These are phyloP conservation scores for Aureobasidium lini DNA, from an alignment of 2,329 filamentous ascomycete genomes.

Conservation along the genomic window DNA sequence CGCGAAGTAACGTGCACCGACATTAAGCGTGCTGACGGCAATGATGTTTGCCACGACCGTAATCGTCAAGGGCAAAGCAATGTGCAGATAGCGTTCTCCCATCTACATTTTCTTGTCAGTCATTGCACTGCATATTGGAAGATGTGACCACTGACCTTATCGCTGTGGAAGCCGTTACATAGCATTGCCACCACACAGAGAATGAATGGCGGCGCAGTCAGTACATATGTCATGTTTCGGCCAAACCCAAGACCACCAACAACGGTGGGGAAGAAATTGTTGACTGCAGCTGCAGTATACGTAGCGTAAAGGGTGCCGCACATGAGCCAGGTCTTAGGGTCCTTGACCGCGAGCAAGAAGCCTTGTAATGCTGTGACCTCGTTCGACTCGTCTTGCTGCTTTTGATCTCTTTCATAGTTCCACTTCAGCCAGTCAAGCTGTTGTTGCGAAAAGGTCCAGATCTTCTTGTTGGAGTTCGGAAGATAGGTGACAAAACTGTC, in stretches of 20 bases:
- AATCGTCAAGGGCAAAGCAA: constrained; percentile 24
- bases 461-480: constrained; percentile 24
- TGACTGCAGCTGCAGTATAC: constrained; percentile 30
- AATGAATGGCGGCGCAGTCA: constrained; percentile 31
- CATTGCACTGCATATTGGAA: no score
- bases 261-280: constrained; percentile 27
- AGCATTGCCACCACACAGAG: constrained; percentile 29
- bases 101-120: constrained; percentile 18
- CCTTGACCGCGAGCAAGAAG: constrained; percentile 25
- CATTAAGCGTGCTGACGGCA: constrained; percentile 22
- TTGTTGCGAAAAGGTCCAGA: constrained; percentile 19
- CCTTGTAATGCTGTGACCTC: constrained; percentile 27
- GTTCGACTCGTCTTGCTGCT: constrained; percentile 21
- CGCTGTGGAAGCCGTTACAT: constrained; percentile 32
- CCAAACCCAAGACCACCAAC: constrained; percentile 28
- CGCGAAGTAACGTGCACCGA: constrained; percentile 26
- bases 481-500: background rate
- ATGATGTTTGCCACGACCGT: constrained; percentile 27
- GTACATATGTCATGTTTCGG: constrained; percentile 25
- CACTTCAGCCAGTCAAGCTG: constrained; percentile 1
- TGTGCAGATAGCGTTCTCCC: constrained; percentile 35
- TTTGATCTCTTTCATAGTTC: constrained; percentile 4
- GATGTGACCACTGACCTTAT: constrained; percentile 18
- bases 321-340: constrained; percentile 29
- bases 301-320: constrained; percentile 30